Evolutionary conservation across 345 rosid genomes (phyloP), one percentile per base, ranked within the genome.

Genomic region (Conringia planisiliqua): DNA sequence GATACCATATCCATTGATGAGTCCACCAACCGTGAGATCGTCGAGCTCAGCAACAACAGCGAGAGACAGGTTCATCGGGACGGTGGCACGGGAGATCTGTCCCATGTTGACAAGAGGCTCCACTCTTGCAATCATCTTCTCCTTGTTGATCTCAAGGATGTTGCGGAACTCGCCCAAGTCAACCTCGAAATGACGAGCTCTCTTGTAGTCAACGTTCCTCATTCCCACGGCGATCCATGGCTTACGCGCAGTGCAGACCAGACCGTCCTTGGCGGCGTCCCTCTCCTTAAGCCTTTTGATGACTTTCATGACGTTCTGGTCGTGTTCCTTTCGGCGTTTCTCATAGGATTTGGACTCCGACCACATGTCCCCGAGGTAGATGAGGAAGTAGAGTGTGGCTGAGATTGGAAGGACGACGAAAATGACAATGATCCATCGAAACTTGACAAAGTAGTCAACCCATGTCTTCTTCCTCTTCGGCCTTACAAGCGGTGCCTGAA

Each of bases 61-160:
- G 47, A 90, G 96, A 76, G 99, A 61, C 17, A 96, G 87, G 82
- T 96, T 96, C 98, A 96, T 84, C 2, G 98, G 98, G 47, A 87
- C 91, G 0, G 95, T 87, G 43, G 73, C 93, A 76, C 98, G 85
- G 32, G 82, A 78, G 47, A 96, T 96, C 88, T 96, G 99, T 35
- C 99, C 99, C 99, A 96, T 96, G 82, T 88, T 96, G 66, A 96
- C 99, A 62, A 96, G 96, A 17, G 99, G 98, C 86, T 96, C 99
- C 10, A 85, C 91, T 77, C 87, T 87, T n/a, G 98, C 99, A 79
- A 80, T 74, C 99, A 92, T 96, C 80, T 85, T 87, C 79, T 89
- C 89, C 77, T 81, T 87, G 64, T 92, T 90, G 43, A 96, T 86
- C 64, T 92, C 93, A 65, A 96, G 90, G 70, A 96, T 67, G 76